A percentile compares a stretch with the other conserved stretches of the same genome.
Conservation (phyloP, 2,329 filamentous ascomycete species). For the Epichloe bromicola region DNA sequence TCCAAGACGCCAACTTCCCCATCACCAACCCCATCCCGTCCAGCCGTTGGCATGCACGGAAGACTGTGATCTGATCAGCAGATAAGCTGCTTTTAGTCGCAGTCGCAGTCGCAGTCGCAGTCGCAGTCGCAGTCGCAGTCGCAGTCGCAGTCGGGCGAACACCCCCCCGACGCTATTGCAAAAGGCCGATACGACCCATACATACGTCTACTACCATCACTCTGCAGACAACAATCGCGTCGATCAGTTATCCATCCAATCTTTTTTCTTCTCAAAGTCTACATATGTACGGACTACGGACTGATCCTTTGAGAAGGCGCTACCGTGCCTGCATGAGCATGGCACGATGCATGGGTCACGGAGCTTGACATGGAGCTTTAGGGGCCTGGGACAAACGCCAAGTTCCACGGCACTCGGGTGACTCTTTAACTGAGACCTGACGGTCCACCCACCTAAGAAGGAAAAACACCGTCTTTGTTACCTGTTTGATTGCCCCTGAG, state of each 20-base stretch:
- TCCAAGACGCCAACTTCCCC: neutral
- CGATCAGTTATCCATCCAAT: neutral
- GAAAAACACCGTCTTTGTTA: too few relatives aligned
- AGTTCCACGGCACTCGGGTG: neutral
- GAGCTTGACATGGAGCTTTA: too few relatives aligned
- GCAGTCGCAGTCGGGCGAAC: neutral
- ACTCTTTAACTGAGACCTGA: too few relatives aligned
- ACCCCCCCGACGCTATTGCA: neutral
- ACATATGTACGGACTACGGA: neutral
- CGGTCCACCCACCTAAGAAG: too few relatives aligned
- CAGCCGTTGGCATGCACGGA: neutral
- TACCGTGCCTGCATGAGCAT: constrained; percentile 4
- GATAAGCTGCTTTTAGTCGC: neutral
- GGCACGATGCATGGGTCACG: neutral
- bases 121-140: too few relatives aligned
- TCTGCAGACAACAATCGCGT: too few relatives aligned
- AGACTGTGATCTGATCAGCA: neutral
- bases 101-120: neutral
- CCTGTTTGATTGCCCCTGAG: too few relatives aligned
- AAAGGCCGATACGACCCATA: neutral
- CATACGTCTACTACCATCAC: too few relatives aligned
- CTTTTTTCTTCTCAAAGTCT: neutral
- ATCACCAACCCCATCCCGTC: neutral
- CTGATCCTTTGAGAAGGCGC: neutral
- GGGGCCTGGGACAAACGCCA: neutral